phyloP scores from a whole-genome alignment of 495 filamentous ascomycete genomes.

The Penicillium atrosanguineum region DNA sequence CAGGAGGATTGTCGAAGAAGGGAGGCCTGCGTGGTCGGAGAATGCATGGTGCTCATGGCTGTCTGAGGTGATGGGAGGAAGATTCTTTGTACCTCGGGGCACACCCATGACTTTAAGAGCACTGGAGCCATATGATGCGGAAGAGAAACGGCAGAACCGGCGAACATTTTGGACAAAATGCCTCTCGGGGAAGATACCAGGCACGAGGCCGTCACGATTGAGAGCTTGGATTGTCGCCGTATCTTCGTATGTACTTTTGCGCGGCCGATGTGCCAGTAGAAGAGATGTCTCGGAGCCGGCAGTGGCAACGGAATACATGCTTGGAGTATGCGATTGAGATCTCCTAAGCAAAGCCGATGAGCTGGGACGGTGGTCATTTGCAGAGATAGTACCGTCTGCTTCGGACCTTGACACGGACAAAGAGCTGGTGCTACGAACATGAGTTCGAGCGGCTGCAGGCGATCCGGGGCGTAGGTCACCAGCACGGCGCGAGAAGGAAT shows the following conservation, averaged over 20 bases:
- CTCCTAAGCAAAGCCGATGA: conserved; percentile 32
- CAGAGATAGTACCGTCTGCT: conserved; percentile 36
- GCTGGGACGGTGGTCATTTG: conserved; percentile 30
- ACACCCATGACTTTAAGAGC: conserved; percentile 72
- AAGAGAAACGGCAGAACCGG: conserved; percentile 74
- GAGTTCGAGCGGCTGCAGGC: conserved; percentile 42
- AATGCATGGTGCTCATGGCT: conserved; percentile 70
- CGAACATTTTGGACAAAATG: conserved; percentile 70
- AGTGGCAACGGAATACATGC: conserved; percentile 68
- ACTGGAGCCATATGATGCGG: conserved; percentile 70
- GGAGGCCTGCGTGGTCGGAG: conserved; percentile 66
- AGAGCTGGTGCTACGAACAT: conserved; percentile 47
- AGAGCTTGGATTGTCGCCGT: conserved; percentile 54
- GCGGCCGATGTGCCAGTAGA: conserved; percentile 52
- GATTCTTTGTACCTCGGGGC: conserved; percentile 41
- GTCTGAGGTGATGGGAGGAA: conserved; percentile 38
- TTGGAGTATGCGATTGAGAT: conserved; percentile 48
- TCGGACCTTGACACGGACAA: conserved; percentile 49
- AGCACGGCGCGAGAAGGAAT: conserved; percentile 56
- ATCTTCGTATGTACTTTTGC: conserved; percentile 55
- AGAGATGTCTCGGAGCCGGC: conserved; percentile 65
- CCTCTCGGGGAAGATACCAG: conserved; percentile 63
- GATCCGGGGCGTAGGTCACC: conserved; percentile 48
- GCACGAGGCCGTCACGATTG: conserved; percentile 53
- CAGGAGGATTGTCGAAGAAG: conserved; percentile 65